phyloP scores from a whole-genome alignment of 805 yeast species.

The Komagataella pastoris region DNA sequence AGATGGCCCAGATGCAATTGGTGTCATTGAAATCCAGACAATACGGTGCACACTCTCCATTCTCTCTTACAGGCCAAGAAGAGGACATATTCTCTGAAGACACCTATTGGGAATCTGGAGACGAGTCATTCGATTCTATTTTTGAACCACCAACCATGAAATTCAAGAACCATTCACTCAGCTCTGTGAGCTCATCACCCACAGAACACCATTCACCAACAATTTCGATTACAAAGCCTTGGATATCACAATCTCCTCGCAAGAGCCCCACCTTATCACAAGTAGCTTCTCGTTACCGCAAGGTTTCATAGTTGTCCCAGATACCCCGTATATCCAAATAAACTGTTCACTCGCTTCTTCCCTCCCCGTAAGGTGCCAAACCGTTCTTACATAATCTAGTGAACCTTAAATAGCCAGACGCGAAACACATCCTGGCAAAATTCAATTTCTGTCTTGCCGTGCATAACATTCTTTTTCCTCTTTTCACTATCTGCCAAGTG shows the following conservation, averaged over 20 bases:
- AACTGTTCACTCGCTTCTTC: neutral
- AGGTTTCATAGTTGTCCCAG: neutral
- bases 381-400: neutral
- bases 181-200: neutral
- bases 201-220: neutral
- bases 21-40: neutral
- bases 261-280: neutral
- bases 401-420: neutral
- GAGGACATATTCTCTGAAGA: neutral
- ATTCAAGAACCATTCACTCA: neutral
- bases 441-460: neutral
- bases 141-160: neutral
- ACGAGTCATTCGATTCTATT: neutral
- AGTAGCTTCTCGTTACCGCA: neutral
- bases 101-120: neutral
- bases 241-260: neutral
- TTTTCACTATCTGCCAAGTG: neutral
- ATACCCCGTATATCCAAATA: neutral
- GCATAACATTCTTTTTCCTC: neutral
- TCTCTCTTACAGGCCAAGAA: neutral
- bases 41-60: neutral
- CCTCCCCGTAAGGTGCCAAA: neutral
- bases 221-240: neutral
- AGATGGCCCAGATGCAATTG: neutral
- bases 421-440: neutral